phyloP scores from a whole-genome alignment of 1,284 basidiomycete genomes.

The Pseudozyma sp. region DNA sequence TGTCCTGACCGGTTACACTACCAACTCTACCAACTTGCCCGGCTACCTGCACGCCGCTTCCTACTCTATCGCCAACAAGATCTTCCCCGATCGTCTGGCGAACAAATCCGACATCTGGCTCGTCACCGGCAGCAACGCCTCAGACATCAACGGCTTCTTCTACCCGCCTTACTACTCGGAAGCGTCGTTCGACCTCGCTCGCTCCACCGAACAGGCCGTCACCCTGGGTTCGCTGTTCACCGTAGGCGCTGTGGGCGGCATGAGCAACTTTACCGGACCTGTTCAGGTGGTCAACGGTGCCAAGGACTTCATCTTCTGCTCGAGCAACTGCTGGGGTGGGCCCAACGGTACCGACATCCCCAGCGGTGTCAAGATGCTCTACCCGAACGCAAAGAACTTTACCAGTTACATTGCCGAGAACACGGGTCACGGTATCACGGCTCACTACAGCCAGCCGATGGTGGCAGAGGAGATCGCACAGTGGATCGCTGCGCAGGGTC shows the following conservation, averaged over 20 bases:
- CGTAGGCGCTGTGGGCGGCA: slow-evolving; percentile 50
- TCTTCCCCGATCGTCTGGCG: slow-evolving; percentile 39
- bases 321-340: slow-evolving; percentile 62
- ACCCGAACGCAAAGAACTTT: slow-evolving; percentile 47
- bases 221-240: slow-evolving; percentile 68
- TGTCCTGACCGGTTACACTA: slow-evolving; percentile 68
- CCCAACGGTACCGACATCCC: slow-evolving; percentile 36
- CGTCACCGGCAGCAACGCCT: slow-evolving; percentile 61
- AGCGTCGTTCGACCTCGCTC: slow-evolving; percentile 49
- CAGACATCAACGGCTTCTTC: slow-evolving; percentile 69
- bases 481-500: slow-evolving; percentile 34
- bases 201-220: slow-evolving; percentile 59
- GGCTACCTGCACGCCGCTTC: slow-evolving; percentile 61
- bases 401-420: slow-evolving; percentile 32
- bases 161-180: slow-evolving; percentile 69
- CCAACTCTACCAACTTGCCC: slow-evolving; percentile 49
- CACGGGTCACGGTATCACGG: slow-evolving; percentile 51
- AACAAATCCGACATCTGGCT: slow-evolving; percentile 46
- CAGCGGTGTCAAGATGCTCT: slow-evolving; percentile 35
- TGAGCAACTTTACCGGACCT: slow-evolving; percentile 66
- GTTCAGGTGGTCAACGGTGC: slow-evolving; percentile 70
- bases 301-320: slow-evolving; percentile 68
- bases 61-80: slow-evolving; percentile 62
- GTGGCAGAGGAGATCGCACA: slow-evolving; percentile 30
- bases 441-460: slow-evolving; percentile 36